A percentile compares a stretch with the other conserved stretches of the same genome.
These are phyloP conservation scores for Echinochloa phyllopogon DNA, from an alignment of 176 grass and related monocot species.

Conservation along the genomic window DNA sequence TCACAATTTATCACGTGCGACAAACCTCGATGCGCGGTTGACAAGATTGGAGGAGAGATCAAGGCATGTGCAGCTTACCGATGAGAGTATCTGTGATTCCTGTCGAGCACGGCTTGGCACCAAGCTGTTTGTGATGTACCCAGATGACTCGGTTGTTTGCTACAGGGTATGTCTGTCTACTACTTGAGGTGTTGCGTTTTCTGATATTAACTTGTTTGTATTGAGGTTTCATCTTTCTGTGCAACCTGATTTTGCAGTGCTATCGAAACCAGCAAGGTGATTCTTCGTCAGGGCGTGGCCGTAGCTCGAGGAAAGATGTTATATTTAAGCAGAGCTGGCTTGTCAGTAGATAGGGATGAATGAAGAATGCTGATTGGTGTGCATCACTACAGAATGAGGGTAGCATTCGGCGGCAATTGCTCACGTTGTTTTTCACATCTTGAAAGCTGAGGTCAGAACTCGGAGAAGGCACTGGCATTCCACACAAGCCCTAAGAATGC, in stretches of 20 bases:
- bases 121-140: slow-evolving; percentile 98
- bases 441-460: neutral
- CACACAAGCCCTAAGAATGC: neutral
- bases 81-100: slow-evolving; percentile 89
- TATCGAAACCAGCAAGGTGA: slow-evolving; percentile 87
- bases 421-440: neutral
- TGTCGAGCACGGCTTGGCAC: slow-evolving; percentile 86
- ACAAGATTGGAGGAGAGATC: slow-evolving; percentile 96
- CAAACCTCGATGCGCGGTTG: slow-evolving; percentile 81
- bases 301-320: slow-evolving; percentile 61
- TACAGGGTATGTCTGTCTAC: slow-evolving; percentile 67
- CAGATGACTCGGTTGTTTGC: slow-evolving; percentile 91
- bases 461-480: neutral
- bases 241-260: slow-evolving; percentile 60
- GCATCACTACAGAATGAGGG: neutral
- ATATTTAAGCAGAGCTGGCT: slow-evolving; percentile 88
- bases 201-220: neutral
- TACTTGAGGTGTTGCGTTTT: neutral
- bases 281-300: slow-evolving; percentile 60
- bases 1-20: slow-evolving; percentile 74
- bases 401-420: neutral
- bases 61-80: slow-evolving; percentile 90
- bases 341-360: slow-evolving; percentile 49
- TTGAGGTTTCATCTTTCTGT: neutral
- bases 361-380: neutral